phyloP scores from a whole-genome alignment of 2,329 filamentous ascomycete genomes.

The Amylocarpus encephaloides region DNA sequence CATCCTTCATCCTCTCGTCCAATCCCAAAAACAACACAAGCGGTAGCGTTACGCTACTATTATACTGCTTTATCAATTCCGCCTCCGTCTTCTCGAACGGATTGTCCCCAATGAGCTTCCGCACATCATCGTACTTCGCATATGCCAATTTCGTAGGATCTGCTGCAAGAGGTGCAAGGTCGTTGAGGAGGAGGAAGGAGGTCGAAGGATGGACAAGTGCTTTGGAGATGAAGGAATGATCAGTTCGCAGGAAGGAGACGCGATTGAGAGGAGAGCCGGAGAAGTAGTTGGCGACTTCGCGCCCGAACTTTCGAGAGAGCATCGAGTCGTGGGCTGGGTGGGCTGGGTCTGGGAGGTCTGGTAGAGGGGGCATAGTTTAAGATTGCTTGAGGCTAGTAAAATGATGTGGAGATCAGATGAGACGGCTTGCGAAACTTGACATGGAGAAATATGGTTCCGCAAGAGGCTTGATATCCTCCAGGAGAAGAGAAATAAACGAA shows the following conservation, averaged over 20 bases:
- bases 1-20: constrained; percentile 53
- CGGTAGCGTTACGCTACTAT: constrained; percentile 62
- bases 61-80: constrained; percentile 64
- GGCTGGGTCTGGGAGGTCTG: constrained; percentile 29
- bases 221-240: constrained; percentile 61
- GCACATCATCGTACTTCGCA: constrained; percentile 62
- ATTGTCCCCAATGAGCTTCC: constrained; percentile 61
- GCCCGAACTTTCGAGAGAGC: constrained; percentile 71
- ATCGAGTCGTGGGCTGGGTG: constrained; percentile 40
- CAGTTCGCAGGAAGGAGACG: constrained; percentile 67
- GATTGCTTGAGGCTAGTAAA: neutral
- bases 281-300: constrained; percentile 79
- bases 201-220: constrained; percentile 62
- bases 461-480: neutral
- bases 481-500: neutral
- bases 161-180: constrained; percentile 67
- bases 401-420: neutral
- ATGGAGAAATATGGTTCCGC: neutral
- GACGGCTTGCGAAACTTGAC: neutral
- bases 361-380: constrained; percentile 26
- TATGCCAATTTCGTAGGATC: constrained; percentile 58
- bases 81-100: constrained; percentile 68
- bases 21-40: constrained; percentile 81
- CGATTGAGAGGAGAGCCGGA: constrained; percentile 72
- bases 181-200: constrained; percentile 71